Conservation (phyloP, 805 yeast genomes). For the Ogataea ramenticola region DNA sequence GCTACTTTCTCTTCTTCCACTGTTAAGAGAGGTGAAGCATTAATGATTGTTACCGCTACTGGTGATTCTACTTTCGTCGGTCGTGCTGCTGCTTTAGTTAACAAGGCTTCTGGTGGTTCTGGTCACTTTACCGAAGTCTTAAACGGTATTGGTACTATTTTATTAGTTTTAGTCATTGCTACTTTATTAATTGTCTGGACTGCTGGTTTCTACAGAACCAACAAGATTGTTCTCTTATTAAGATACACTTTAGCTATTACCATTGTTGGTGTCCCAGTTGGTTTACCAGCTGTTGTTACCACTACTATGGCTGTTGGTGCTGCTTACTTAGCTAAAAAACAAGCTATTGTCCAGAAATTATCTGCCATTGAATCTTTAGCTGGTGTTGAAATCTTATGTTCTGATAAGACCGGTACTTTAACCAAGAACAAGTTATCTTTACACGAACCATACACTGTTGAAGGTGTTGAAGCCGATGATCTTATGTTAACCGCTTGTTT, state of each 20-base stretch:
- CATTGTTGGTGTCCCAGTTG: constrained; percentile 97
- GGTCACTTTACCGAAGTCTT: constrained; percentile 98
- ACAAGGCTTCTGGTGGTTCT: constrained; percentile 85
- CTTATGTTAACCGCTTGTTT: constrained; percentile 95
- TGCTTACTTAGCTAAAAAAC: constrained; percentile 94
- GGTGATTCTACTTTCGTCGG: constrained; percentile 96
- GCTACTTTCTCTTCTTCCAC: constrained; percentile 86
- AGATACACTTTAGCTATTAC: constrained; percentile 93
- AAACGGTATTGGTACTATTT: constrained; percentile 94
- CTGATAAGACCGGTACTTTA: constrained; percentile 97
- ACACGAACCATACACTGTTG: constrained; percentile 96
- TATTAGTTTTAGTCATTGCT: constrained; percentile 79
- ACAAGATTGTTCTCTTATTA: constrained; percentile 77
- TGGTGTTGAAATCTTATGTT: constrained; percentile 96
- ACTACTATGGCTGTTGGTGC: constrained; percentile 99
- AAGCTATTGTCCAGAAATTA: constrained; percentile 94
- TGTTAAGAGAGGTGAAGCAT: constrained; percentile 92
- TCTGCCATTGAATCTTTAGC: constrained; percentile 96
- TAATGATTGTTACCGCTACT: constrained; percentile 89
- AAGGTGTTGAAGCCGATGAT: constrained; percentile 94
- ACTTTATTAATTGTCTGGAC: constrained; percentile 88
- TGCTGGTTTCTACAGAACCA: constrained; percentile 91
- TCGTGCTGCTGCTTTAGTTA: constrained; percentile 94
- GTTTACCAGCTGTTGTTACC: constrained; percentile 97
- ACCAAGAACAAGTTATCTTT: constrained; percentile 94